Evolutionary conservation across 805 yeast species (phyloP), one percentile per base, ranked within the genome.

Genomic region (Schwanniomyces polymorphus): DNA sequence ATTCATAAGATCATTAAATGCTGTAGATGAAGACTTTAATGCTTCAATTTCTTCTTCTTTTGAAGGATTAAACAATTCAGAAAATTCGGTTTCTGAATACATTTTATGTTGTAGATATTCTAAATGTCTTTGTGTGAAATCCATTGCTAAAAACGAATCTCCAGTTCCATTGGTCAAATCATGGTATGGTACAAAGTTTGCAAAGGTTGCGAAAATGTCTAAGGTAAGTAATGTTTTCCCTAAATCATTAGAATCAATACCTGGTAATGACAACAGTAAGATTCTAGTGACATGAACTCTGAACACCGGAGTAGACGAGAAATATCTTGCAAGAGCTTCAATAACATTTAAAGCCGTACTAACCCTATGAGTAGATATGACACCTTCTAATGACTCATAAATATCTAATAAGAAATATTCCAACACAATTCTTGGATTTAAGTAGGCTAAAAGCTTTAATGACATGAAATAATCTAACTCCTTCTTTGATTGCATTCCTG

Each of bases 211-310:
- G 46, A 94, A 77, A 16, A 87, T 76, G 48, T 84, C 79, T 35
- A 91, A 67, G 0, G 96, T 79, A 43, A 81, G 77, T 12, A 83
- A 74, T 0, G 97, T 85, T 59, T 91, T 81, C 11, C 74, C 75
- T 42, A 90, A 75, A 64, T 94, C 99, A 61, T 91, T 94, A 0
- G 91, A 80, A 61, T 94, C 98, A 26, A 94, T 82, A 27, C 94
- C 97, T 0, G 91, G 88, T 7, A 91, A 63, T 2, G 85, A 70
- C 63, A 89, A 74, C 25, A 84, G 79, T 34, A 91, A 61, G 12
- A 94, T 70, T 45, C 95, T 80, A 0, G 95, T 81, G 10, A 90
- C 69, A 58, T 94, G 99, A 10, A 88, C 82, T 38, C 97, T 72
- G 59, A 79, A 89, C 1, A 82, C 64, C 1, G 85, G 85, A 2